A percentile compares a stretch with the other conserved stretches of the same genome.
Evolutionary conservation across 106 monocot genomes (phyloP).

Genomic region (Amphibolis antarctica): DNA sequence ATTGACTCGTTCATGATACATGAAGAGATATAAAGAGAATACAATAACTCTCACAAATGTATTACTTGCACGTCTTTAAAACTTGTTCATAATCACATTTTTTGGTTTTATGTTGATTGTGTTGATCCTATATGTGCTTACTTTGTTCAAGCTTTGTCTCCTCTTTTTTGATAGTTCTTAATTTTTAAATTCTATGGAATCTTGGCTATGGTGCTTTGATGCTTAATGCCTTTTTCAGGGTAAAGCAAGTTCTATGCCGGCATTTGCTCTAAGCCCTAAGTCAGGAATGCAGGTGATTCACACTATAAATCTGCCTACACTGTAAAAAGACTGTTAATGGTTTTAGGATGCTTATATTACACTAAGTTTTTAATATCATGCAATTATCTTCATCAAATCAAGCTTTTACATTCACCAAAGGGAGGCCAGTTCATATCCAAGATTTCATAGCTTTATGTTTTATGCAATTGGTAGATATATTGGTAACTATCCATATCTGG

Average conservation of each 20-base stretch:
- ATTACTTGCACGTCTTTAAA: too few relatives aligned
- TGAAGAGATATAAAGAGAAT: too few relatives aligned
- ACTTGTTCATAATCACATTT: too few relatives aligned
- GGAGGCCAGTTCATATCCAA: neutral
- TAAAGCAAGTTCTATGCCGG: constrained; percentile 96
- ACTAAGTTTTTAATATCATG: neutral
- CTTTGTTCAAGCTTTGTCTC: neutral
- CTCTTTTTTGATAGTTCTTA: neutral
- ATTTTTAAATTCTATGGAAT: neutral
- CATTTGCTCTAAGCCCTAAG: constrained; percentile 66
- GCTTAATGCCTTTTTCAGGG: constrained; percentile 42
- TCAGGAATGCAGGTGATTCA: constrained; percentile 78
- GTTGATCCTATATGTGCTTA: neutral
- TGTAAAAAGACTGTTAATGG: too few relatives aligned
- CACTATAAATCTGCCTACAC: neutral
- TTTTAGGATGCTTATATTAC: too few relatives aligned
- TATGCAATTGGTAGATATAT: too few relatives aligned
- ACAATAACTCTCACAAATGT: too few relatives aligned
- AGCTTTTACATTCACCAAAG: neutral
- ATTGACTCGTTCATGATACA: too few relatives aligned
- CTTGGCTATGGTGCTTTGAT: neutral
- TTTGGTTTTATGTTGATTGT: neutral
- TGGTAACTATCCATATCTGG: too few relatives aligned
- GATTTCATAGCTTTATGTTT: too few relatives aligned
- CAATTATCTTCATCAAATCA: neutral